phyloP scores from a whole-genome alignment of 163 green algal species.

The Chloroidium sp. region DNA sequence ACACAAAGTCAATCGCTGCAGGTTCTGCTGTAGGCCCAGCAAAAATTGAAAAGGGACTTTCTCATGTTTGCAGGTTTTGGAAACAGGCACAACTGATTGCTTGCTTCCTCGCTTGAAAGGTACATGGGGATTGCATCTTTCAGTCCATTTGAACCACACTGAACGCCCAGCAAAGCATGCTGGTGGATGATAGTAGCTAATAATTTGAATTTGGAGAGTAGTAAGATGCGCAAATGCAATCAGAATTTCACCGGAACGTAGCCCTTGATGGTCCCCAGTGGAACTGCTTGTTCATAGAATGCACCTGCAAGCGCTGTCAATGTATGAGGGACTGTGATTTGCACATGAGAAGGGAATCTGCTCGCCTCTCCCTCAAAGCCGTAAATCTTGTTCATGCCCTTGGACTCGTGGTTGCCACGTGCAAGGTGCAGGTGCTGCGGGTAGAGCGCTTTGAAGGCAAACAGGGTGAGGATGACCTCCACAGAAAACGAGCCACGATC shows the following conservation, averaged over 20 bases:
- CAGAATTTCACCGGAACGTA: too few species aligned
- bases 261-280: too few species aligned
- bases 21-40: too few species aligned
- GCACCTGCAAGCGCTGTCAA: neutral
- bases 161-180: too few species aligned
- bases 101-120: too few species aligned
- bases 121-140: too few species aligned
- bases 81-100: neutral
- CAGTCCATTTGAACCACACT: too few species aligned
- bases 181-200: too few species aligned
- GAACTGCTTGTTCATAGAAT: neutral
- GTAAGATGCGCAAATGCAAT: too few species aligned
- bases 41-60: too few species aligned
- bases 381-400: constrained; percentile 97
- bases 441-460: constrained; percentile 79
- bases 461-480: constrained; percentile 91
- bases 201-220: too few species aligned
- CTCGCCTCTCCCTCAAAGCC: constrained; percentile 94
- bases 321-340: too few species aligned
- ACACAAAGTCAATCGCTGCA: neutral
- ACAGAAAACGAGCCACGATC: constrained; percentile 87
- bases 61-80: neutral
- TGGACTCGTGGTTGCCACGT: constrained; percentile 92
- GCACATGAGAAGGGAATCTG: neutral
- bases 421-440: constrained; percentile 73